These are phyloP conservation scores for Litsea cubeba DNA, from an alignment of 164 flowering plant species.

Conservation along the genomic window DNA sequence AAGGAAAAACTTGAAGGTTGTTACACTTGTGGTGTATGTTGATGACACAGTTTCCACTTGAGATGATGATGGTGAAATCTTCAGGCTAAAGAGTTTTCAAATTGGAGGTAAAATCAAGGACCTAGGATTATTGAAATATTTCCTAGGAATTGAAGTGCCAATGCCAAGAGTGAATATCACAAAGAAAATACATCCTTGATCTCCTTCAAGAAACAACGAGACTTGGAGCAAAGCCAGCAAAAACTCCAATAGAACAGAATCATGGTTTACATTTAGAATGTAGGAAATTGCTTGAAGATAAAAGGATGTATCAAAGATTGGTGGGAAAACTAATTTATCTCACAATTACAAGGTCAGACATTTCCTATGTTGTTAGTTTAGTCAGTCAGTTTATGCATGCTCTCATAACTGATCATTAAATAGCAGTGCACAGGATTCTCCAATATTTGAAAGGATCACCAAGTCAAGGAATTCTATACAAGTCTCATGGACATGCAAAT, in stretches of 20 bases:
- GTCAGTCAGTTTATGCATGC: no score
- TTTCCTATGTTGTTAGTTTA: no score
- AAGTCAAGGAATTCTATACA: not conserved
- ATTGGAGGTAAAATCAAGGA: not conserved
- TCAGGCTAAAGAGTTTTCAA: not conserved
- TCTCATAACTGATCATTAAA: not conserved
- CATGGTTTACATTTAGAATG: no score
- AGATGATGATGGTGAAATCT: not conserved
- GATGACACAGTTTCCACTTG: not conserved
- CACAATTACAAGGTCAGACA: no score
- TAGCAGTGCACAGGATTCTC: not conserved
- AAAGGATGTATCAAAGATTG: no score
- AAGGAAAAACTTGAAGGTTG: not conserved
- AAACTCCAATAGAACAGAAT: no score
- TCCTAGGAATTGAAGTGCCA: not conserved
- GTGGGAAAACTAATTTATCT: no score
- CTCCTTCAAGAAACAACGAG: not conserved
- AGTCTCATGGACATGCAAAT: no score
- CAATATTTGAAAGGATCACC: no score
- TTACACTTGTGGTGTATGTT: not conserved
- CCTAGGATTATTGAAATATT: not conserved
- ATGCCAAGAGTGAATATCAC: no score
- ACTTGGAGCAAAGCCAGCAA: no score
- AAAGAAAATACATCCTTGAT: not conserved
- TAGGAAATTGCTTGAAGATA: no score